phyloP scores from a whole-genome alignment of 208 protist species.

The Entamoeba moshkovskii region DNA sequence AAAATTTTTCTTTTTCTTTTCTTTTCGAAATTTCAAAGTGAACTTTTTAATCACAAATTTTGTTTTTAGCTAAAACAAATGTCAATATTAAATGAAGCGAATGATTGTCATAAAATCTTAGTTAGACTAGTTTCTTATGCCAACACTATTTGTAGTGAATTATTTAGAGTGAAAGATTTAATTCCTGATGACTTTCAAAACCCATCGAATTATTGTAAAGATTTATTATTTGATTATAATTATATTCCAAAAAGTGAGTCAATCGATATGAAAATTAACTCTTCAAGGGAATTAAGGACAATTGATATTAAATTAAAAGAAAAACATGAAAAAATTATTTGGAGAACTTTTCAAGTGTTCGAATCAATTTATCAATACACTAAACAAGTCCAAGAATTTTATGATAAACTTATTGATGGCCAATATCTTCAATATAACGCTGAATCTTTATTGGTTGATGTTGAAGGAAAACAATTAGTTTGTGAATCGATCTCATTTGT shows the following conservation, averaged over 20 bases:
- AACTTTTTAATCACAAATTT: too few species aligned
- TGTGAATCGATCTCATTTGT: constrained; percentile 65
- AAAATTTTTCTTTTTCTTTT: too few species aligned
- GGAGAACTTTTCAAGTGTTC: constrained; percentile 82
- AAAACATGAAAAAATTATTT: constrained; percentile 75
- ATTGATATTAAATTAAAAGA: constrained; percentile 47
- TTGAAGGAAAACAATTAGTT: constrained; percentile 82
- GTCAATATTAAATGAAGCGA: not conserved
- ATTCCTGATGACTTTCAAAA: not conserved
- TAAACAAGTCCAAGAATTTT: constrained; percentile 54
- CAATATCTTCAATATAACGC: constrained; percentile 69
- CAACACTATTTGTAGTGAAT: not conserved
- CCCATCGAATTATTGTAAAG: not conserved
- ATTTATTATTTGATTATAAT: not conserved
- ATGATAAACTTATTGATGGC: constrained; percentile 67
- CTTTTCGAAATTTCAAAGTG: too few species aligned
- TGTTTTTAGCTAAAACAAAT: too few species aligned
- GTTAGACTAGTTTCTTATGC: not conserved
- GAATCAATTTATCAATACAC: constrained; percentile 78
- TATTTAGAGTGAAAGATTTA: not conserved
- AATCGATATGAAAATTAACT: not conserved
- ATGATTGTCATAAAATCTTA: not conserved
- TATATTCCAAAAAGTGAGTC: not conserved
- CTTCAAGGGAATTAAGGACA: constrained; percentile 8
- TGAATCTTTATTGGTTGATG: constrained; percentile 66